Conservation (phyloP, 2,329 filamentous ascomycete species). For the Ascochyta lentis region DNA sequence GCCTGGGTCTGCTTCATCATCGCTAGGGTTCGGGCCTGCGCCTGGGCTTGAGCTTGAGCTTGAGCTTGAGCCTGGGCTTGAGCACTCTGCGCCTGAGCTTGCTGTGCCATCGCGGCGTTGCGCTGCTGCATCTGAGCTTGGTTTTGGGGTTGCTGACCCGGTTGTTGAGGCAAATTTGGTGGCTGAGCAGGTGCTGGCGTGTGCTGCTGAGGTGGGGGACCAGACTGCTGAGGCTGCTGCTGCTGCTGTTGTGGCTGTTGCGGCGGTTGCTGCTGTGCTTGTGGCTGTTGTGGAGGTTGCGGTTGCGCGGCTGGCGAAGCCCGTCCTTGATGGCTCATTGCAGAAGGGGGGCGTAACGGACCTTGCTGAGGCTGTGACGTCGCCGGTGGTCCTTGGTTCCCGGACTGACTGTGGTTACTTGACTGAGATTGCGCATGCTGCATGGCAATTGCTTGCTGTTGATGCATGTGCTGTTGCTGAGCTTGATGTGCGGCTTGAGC, state of each 20-base stretch:
- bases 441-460: slow-evolving; percentile 53
- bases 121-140: slow-evolving; percentile 42
- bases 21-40: slow-evolving; percentile 32
- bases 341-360: slow-evolving; percentile 48
- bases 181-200: slow-evolving; percentile 49
- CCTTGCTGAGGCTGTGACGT: slow-evolving; percentile 46
- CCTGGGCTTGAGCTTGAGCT: slow-evolving; percentile 23
- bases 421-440: slow-evolving; percentile 58
- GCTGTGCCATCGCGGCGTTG: slow-evolving; percentile 41
- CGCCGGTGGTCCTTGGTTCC: slow-evolving; percentile 47
- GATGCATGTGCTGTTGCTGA: slow-evolving; percentile 53
- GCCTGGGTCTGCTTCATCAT: slow-evolving; percentile 42
- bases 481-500: slow-evolving; percentile 52
- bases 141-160: slow-evolving; percentile 43
- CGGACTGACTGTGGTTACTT: slow-evolving; percentile 56
- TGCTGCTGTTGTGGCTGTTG: slow-evolving; percentile 36
- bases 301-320: slow-evolving; percentile 48
- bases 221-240: slow-evolving; percentile 50
- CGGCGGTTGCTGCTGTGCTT: slow-evolving; percentile 46
- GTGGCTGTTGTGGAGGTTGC: slow-evolving; percentile 48
- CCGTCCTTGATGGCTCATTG: slow-evolving; percentile 50
- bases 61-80: slow-evolving; percentile 29
- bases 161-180: slow-evolving; percentile 40
- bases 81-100: slow-evolving; percentile 49
- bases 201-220: slow-evolving; percentile 53